Percentiles rank a stretch among this genome's conserved stretches.
Evolutionary conservation across 352 stramenopile genomes (phyloP).

Genomic region (Globisporangium yorkense): DNA sequence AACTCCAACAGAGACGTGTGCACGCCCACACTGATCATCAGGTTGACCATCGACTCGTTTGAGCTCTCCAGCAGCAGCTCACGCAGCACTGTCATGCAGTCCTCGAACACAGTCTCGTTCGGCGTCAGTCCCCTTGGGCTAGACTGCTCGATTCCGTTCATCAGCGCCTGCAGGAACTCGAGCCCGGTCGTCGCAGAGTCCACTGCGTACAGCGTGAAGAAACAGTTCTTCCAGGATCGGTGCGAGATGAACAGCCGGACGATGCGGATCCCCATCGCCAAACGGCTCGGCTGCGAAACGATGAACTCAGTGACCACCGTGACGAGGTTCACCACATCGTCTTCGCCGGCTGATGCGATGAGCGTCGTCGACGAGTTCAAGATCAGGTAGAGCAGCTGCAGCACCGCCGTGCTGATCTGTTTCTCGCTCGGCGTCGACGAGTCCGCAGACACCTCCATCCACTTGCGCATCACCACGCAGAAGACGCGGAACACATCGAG

Average conservation of each 20-base stretch:
- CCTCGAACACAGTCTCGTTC: conserved; percentile 45
- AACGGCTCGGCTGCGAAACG: conserved; percentile 37
- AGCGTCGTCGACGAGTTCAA: conserved; percentile 53
- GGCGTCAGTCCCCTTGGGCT: conserved; percentile 19
- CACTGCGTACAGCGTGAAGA: conserved; percentile 58
- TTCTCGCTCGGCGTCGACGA: conserved; percentile 16
- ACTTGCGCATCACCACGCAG: conserved; percentile 50
- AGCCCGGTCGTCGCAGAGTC: conserved; percentile 55
- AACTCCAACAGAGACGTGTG: conserved; percentile 66
- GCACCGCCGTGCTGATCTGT: conserved; percentile 30
- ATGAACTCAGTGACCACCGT: conserved; percentile 70
- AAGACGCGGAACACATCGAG: conserved; percentile 68
- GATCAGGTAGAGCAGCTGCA: conserved; percentile 65
- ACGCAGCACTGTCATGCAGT: conserved; percentile 52
- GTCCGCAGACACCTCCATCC: conserved; percentile 43
- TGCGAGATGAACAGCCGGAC: conserved; percentile 72
- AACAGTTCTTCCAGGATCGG: conserved; percentile 64
- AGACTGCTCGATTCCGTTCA: conserved; percentile 47
- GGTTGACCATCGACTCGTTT: conserved; percentile 55
- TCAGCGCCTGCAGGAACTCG: conserved; percentile 59
- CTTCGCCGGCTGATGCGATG: conserved; percentile 39
- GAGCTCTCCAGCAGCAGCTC: conserved; percentile 55
- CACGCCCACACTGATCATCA: conserved; percentile 61
- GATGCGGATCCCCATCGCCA: conserved; percentile 57
- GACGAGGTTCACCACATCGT: conserved; percentile 61